Percentiles rank a stretch among this genome's conserved stretches.
phyloP scores from a whole-genome alignment of 495 filamentous ascomycete genomes.

The Opeltia flavorubescens region DNA sequence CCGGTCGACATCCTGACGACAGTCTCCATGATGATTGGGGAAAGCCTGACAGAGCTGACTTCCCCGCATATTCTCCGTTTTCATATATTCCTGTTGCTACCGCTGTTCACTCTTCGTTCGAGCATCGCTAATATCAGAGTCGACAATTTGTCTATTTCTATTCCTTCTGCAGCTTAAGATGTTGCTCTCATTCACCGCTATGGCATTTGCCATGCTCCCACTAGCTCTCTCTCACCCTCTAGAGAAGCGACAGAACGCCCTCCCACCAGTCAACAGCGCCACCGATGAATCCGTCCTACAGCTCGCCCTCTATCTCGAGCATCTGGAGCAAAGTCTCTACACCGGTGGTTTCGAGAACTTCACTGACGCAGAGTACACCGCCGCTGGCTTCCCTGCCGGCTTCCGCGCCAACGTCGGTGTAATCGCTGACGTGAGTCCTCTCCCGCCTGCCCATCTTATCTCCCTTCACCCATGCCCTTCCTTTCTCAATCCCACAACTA shows the following conservation, averaged over 20 bases:
- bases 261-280: constrained; percentile 12
- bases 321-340: constrained; percentile 16
- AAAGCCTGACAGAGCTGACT: too few relatives aligned
- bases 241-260: constrained; percentile 12
- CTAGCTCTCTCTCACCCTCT: constrained; percentile 8
- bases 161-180: too few relatives aligned
- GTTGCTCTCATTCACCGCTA: constrained; percentile 6
- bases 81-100: too few relatives aligned
- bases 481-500: background rate
- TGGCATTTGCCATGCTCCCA: constrained; percentile 2
- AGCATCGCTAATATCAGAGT: too few relatives aligned
- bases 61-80: too few relatives aligned
- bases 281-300: constrained; percentile 13
- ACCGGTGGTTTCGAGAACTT: constrained; percentile 17
- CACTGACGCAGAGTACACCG: constrained; percentile 15
- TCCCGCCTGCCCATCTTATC: background rate
- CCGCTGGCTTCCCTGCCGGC: constrained; percentile 16
- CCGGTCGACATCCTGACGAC: too few relatives aligned
- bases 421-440: constrained; percentile 12
- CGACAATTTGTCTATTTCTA: too few relatives aligned
- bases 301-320: constrained; percentile 19
- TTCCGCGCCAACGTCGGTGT: constrained; percentile 20
- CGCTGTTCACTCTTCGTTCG: too few relatives aligned
- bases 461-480: background rate
- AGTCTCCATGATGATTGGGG: too few relatives aligned